Base-by-base conservation (phyloP, 2,329 filamentous ascomycete genomes). In the Coniochaeta pulveracea region DNA sequence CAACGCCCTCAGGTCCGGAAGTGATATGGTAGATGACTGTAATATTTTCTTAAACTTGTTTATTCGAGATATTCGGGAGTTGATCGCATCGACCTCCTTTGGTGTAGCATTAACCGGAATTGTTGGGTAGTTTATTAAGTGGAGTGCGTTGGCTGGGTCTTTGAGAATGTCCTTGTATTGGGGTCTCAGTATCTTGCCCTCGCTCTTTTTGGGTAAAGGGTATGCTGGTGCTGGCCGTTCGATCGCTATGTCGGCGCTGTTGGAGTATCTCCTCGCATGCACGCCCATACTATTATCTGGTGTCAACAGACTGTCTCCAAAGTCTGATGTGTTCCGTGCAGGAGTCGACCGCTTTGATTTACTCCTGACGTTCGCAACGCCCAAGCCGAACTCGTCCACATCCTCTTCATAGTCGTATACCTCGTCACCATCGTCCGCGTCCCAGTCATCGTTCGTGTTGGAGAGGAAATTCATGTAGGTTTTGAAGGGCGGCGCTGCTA, bases 31-130 rank as follows among this genome's bases (percentile, higher is more conserved):
- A 25, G 85, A 94, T 15, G 89, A 76, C 59, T 98, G 91, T 6
- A 98, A 66, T 34, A 98, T 84, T 47, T 81, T 82, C 58, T 98
- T 98, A 63, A 98, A 98, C 53, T 96, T 96, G 61, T 98, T 95
- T 54, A 98, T 98, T 41, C 91, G 79, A 6, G 84, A 82, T 47
- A 94, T 91, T 39, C 85, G 77, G 27, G 88, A 82, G 36, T 83
- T 88, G 51, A 93, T 79, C 10, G 79, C 80, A 50, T 96, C 89
- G 12, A 80, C 66, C 51, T 95, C 85, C 53, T 93, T 96, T 2
- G 79, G 69, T 1, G 77, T 72, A 3, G 88, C 85, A 50, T 81
- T 80, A 17, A 70, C 60, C 9, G 85, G 76, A 28, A 83, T 66
- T 1, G 83, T 63, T 5, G 86, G 78, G 56, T 98, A 88, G 46